Base-by-base conservation (phyloP, 2,329 filamentous ascomycete genomes). In the Arthroderma sp. region DNA sequence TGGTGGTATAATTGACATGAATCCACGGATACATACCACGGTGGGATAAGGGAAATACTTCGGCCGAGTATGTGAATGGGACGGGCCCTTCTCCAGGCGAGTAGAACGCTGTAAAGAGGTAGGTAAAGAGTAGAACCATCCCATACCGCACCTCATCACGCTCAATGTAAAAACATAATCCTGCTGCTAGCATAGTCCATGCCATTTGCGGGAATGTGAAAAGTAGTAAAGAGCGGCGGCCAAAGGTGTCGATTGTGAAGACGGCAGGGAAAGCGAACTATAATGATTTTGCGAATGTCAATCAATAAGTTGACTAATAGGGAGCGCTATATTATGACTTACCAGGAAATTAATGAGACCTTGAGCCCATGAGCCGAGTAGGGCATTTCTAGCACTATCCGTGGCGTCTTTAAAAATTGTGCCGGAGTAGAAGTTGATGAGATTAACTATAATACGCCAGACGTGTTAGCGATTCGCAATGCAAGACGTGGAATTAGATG, bases 371-470 rank as follows among this genome's bases (percentile, higher is more conserved):
- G 78, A 81, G 4, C 75, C 75, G 32, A 77, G 67, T 10, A 82
- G 65, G 2, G 82, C 77, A 31, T 73, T 64, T 39, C 72, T 73
- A 1, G 69, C 60, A 36, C 48, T 61, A 32, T 77, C 75, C 4
- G 78, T 78, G 2, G 80, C 73, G 1, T 80, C 59, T 4, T 45
- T 44, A 42, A 72, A 71, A 38, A 72, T 60, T 2, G 77, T 80
- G 0, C 77, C 79, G 0, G 77, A 82, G 62, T 87, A 86, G 60
- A 86, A 86, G 1, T 82, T 79, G 45, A 86, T 82, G 46, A 86
- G 82, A 57, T 85, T 84, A 60, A 83, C 41, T 43, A 29, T n/a
- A 2, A 22, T 22, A 22, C 3, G 15, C 15, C 15, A 33, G 10
- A 34, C 7, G 6, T 29, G 9, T 28, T 27, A 27, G 33, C 5